Evolutionary conservation across 257 asterid genomes (phyloP).

Genomic region (Cynanchum wilfordii): DNA sequence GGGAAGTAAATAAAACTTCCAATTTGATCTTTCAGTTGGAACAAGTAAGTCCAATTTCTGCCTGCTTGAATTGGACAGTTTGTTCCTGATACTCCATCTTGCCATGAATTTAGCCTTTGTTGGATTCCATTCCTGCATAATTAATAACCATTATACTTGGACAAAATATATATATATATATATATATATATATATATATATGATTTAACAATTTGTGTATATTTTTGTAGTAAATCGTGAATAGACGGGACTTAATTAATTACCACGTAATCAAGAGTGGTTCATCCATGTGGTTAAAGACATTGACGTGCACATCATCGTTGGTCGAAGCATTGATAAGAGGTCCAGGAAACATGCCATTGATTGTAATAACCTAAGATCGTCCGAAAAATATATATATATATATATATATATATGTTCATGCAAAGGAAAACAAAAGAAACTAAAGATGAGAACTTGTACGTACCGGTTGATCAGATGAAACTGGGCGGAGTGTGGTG

Average conservation of each 20-base stretch:
- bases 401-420: background rate
- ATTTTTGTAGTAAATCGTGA: no score
- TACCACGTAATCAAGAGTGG: slow-evolving; percentile 31
- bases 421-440: background rate
- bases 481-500: slow-evolving; percentile 31
- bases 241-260: background rate
- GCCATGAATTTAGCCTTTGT: slow-evolving; percentile 74
- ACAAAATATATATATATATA: no score
- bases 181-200: no score
- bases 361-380: slow-evolving; percentile 60
- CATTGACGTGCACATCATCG: slow-evolving; percentile 51
- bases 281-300: slow-evolving; percentile 59
- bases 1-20: slow-evolving; percentile 62
- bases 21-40: slow-evolving; percentile 56
- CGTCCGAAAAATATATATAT: background rate
- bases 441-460: background rate
- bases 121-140: slow-evolving; percentile 57
- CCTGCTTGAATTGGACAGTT: slow-evolving; percentile 59
- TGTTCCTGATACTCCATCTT: slow-evolving; percentile 69
- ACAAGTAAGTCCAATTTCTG: slow-evolving; percentile 55
- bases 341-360: slow-evolving; percentile 78
- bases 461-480: slow-evolving; percentile 47
- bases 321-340: slow-evolving; percentile 55
- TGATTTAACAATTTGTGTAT: no score
- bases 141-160: background rate